Conservation (phyloP, 176 grass and related monocot species). For the Lolium multiflorum region DNA sequence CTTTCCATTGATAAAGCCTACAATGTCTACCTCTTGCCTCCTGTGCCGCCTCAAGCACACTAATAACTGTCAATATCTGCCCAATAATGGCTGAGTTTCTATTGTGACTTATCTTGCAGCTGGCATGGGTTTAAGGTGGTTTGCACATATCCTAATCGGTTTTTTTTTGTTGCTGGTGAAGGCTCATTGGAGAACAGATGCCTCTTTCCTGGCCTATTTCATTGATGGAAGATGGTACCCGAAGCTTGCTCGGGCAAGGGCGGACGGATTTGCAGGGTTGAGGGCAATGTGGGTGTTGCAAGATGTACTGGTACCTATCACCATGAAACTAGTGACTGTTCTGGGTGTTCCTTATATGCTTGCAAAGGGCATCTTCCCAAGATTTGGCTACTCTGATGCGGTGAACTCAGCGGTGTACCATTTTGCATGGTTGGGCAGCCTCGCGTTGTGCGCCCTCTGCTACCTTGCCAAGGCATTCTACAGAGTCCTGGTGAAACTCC, state of each 20-base stretch:
- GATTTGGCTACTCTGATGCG: constrained; percentile 46
- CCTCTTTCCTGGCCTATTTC: constrained; percentile 32
- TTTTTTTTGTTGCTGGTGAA: constrained; percentile 32
- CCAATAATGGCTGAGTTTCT: constrained; percentile 6
- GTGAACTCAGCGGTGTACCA: constrained; percentile 57
- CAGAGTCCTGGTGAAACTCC: constrained; percentile 45
- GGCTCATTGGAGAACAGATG: constrained; percentile 45
- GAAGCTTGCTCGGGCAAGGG: constrained; percentile 49
- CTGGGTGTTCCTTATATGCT: constrained; percentile 59
- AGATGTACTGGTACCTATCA: constrained; percentile 51
- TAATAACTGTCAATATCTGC: background rate
- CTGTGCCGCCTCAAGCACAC: background rate
- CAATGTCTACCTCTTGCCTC: background rate
- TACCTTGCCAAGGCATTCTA: constrained; percentile 41
- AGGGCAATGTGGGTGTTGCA: constrained; percentile 56
- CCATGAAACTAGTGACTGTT: constrained; percentile 47
- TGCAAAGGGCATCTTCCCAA: constrained; percentile 51
- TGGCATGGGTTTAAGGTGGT: background rate
- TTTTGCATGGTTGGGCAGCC: constrained; percentile 65
- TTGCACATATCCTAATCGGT: background rate
- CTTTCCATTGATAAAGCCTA: constrained; percentile 11
- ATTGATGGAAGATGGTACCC: constrained; percentile 45
- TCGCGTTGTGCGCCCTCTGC: constrained; percentile 34
- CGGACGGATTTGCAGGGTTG: constrained; percentile 54
- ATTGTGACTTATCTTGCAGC: background rate